Percentiles rank a stretch among this genome's conserved stretches.
Conservation (phyloP, 495 filamentous ascomycete species). For the Viridothelium virens region DNA sequence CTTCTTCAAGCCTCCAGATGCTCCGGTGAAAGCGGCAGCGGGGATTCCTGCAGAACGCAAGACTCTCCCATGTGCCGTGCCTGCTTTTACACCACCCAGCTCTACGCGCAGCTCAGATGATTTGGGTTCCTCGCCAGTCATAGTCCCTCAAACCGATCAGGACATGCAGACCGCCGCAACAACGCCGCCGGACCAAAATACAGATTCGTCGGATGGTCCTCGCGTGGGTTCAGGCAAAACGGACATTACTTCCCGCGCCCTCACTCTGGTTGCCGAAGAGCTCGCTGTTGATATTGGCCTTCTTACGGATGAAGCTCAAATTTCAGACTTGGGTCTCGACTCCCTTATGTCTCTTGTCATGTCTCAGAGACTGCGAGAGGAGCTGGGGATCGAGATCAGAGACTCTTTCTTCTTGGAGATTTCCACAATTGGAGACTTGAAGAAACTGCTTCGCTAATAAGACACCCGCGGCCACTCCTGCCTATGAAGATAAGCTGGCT, state of each 20-base stretch:
- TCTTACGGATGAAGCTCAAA: neutral
- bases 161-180: slow-evolving; percentile 1
- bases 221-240: neutral
- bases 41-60: neutral
- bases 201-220: neutral
- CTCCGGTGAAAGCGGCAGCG: neutral
- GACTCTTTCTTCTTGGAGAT: slow-evolving; percentile 14
- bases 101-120: neutral
- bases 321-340: slow-evolving; percentile 10
- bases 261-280: slow-evolving; percentile 13
- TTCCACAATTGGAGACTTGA: neutral
- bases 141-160: neutral
- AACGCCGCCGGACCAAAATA: neutral
- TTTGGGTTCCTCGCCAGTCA: neutral
- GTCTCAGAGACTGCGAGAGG: slow-evolving; percentile 9
- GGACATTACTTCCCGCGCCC: slow-evolving; percentile 11
- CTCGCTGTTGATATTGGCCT: neutral
- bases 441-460: slow-evolving; percentile 7
- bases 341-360: slow-evolving; percentile 12
- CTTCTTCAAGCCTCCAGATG: slow-evolving; percentile 13
- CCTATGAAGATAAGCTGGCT: neutral
- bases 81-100: neutral
- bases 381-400: slow-evolving; percentile 13
- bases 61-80: neutral
- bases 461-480: neutral